Percentiles rank a stretch among this genome's conserved stretches.
Conservation (phyloP, 108 stramenopile species). For the Chaetoceros tenuissimus region DNA sequence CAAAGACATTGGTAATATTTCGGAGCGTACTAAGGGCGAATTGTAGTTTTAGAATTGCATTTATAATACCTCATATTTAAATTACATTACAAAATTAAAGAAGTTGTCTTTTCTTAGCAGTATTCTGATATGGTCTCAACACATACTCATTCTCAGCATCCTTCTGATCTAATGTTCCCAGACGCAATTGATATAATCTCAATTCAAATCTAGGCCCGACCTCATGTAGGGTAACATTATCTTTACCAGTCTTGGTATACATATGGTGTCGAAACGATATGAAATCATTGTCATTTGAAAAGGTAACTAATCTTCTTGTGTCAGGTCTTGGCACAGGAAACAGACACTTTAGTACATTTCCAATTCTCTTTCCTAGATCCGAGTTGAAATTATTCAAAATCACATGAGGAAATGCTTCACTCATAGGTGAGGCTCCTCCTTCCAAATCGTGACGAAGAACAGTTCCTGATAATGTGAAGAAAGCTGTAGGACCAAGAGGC, state of each 20-base stretch:
- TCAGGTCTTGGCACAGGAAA: slow-evolving; percentile 93
- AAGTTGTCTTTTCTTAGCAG: slow-evolving; percentile 80
- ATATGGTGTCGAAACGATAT: slow-evolving; percentile 98
- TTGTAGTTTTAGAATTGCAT: too few species aligned
- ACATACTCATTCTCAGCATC: slow-evolving; percentile 98
- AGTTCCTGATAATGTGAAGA: slow-evolving; percentile 83
- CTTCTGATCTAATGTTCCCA: slow-evolving; percentile 92
- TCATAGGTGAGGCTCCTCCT: slow-evolving; percentile 89
- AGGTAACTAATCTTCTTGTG: slow-evolving; percentile 88
- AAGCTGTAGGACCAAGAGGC: slow-evolving; percentile 96
- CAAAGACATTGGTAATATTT: slow-evolving; percentile 70
- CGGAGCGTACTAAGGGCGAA: slow-evolving; percentile 73
- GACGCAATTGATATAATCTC: slow-evolving; percentile 89
- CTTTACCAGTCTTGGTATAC: slow-evolving; percentile 73
- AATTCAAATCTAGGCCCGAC: slow-evolving; percentile 99
- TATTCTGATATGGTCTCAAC: slow-evolving; percentile 95
- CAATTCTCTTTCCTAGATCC: slow-evolving; percentile 82
- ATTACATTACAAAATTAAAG: slow-evolving; percentile 41
- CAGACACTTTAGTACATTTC: slow-evolving; percentile 89
- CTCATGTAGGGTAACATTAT: slow-evolving; percentile 86
- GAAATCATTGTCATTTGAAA: slow-evolving; percentile 91
- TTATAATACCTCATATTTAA: too few species aligned
- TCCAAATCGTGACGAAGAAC: slow-evolving; percentile 96
- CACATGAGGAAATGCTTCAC: slow-evolving; percentile 92
- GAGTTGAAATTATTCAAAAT: slow-evolving; percentile 85